Base-by-base conservation (phyloP, 2,329 filamentous ascomycete genomes). In the Xylaria sp. region DNA sequence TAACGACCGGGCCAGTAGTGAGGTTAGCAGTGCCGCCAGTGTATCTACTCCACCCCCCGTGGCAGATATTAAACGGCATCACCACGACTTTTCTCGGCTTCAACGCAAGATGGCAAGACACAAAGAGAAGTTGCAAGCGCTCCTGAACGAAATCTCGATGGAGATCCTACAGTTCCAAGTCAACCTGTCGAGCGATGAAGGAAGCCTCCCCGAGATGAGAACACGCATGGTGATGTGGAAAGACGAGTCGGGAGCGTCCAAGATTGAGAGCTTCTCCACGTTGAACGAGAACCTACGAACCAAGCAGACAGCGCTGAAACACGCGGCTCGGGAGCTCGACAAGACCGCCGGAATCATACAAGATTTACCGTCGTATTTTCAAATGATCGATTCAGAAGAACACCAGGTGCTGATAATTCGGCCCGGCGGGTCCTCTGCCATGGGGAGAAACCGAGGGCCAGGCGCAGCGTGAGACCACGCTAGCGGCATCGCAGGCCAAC, bases 161-260 rank as follows among this genome's bases (percentile, higher is more conserved):
- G 66, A 66, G 57, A 25, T 71, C 18, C 25, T 37, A 23, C 63
- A 59, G 23, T 63, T 69, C 32, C 69, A 59, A 23, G 39, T 23
- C n/a, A 63, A 69, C 25, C 32, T 69, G 9, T 18, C 12, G 9
- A 60, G 60, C 37, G 62, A 69, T 25, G 13, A 66, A 34, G 52
- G 55, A 13, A 58, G 63, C 34, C 57, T 59, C 5, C 32, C 52
- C 12, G 56, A 63, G 28, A 59, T 70, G 51, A 46, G 7, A 61
- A 63, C 41, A 8, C 63, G 52, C 39, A 23, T 66, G 54, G n/a
- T 5, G 25, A 59, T 65, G 37, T 65, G 56, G 66, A 34, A 20
- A 25, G 48, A 57, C 5, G 63, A 63, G 13, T 32, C 52, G 1
- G 50, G 32, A 3, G 41, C 10, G 25, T 48, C 56, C 12, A 59